Evolutionary conservation across 2,329 filamentous ascomycete genomes (phyloP).

Genomic region (Pseudocercospora cruenta): DNA sequence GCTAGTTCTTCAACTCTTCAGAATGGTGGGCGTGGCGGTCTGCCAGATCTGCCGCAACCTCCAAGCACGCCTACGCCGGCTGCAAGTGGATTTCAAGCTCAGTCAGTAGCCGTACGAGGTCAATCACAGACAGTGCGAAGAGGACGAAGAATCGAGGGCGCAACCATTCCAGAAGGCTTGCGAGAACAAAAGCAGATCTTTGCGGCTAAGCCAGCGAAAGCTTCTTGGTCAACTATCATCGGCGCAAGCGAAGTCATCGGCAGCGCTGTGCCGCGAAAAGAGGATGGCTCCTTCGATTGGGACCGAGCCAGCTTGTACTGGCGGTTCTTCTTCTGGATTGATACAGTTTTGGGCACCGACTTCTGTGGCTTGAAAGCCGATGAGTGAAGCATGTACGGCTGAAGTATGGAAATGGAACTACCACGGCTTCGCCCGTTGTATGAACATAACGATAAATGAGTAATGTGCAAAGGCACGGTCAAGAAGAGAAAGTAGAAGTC

Average conservation of each 20-base stretch:
- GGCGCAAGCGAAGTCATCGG: slow-evolving; percentile 67
- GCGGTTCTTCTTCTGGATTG: slow-evolving; percentile 62
- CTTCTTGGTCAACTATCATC: slow-evolving; percentile 41
- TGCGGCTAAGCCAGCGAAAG: slow-evolving; percentile 48
- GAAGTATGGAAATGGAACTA: not conserved
- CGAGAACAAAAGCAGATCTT: slow-evolving; percentile 48
- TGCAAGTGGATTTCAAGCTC: slow-evolving; percentile 13
- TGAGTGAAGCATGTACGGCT: slow-evolving; percentile 8
- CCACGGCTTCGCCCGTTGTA: not conserved
- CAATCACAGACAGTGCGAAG: slow-evolving; percentile 26
- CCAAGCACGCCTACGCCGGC: slow-evolving; percentile 13
- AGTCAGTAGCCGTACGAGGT: not conserved
- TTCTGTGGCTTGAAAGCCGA: slow-evolving; percentile 62
- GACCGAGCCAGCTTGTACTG: slow-evolving; percentile 64
- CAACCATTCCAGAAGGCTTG: slow-evolving; percentile 44
- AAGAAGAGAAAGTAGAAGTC: not conserved
- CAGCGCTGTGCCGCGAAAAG: slow-evolving; percentile 71
- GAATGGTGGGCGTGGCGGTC: not conserved
- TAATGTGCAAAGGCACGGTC: not conserved
- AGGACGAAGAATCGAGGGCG: slow-evolving; percentile 40
- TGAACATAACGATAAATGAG: not conserved
- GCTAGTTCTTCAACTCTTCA: slow-evolving; percentile 14
- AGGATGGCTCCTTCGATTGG: slow-evolving; percentile 78
- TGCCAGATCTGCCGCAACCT: not conserved
- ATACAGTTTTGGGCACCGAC: slow-evolving; percentile 61